Percentiles rank a stretch among this genome's conserved stretches.
Evolutionary conservation across 1,139 yeast species (phyloP).

Genomic region (Hyphopichia buzzinii): DNA sequence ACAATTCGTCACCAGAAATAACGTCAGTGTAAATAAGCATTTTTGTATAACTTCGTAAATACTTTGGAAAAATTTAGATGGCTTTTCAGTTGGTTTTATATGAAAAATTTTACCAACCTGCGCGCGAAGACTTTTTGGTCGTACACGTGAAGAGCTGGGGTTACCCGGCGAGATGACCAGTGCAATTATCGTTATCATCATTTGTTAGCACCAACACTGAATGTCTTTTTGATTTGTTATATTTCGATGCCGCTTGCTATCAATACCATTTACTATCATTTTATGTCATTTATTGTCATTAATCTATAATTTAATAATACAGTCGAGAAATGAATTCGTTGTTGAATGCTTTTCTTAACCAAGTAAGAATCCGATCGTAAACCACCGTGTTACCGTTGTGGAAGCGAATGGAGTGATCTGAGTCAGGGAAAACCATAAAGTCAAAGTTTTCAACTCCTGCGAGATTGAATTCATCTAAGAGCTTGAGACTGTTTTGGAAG

Average conservation of each 20-base stretch:
- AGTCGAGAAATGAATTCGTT: conserved; percentile 2
- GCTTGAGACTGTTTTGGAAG: conserved; percentile 65
- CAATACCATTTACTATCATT: no score
- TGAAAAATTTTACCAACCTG: not conserved
- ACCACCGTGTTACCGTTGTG: conserved; percentile 70
- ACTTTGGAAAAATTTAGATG: not conserved
- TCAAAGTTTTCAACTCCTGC: conserved; percentile 67
- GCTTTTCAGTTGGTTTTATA: conserved; percentile 3
- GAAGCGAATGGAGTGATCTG: conserved; percentile 68
- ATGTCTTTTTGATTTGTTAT: no score
- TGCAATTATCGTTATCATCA: no score
- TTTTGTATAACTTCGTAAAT: conserved; percentile 7
- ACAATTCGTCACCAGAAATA: conserved; percentile 91
- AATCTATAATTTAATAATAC: not conserved
- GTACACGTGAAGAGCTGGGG: conserved; percentile 1
- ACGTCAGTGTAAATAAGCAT: conserved; percentile 63
- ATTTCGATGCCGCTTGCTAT: no score
- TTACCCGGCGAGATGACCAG: conserved; percentile 1
- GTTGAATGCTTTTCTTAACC: conserved; percentile 56
- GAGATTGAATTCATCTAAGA: conserved; percentile 60
- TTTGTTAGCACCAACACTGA: no score
- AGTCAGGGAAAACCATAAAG: conserved; percentile 73
- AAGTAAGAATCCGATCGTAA: conserved; percentile 59
- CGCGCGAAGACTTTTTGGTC: no score
- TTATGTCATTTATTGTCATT: no score